phyloP scores from a whole-genome alignment of 2,329 filamentous ascomycete species.

The Aspergillus sp. region DNA sequence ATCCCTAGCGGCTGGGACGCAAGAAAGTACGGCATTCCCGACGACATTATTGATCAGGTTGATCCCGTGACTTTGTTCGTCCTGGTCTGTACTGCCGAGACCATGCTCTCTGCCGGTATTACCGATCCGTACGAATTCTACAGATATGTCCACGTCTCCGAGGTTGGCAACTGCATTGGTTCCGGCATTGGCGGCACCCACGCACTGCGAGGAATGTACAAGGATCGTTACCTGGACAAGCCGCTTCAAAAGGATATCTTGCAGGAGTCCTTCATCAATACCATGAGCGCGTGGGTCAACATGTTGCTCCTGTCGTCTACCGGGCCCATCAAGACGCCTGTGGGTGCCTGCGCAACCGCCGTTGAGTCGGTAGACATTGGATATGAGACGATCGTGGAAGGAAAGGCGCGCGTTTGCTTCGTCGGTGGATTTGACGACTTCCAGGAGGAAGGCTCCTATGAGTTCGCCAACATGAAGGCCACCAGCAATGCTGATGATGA shows the following conservation, averaged over 20 bases:
- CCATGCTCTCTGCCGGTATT: conserved; percentile 84
- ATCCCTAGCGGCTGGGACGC: conserved; percentile 96
- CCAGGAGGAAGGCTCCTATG: conserved; percentile 96
- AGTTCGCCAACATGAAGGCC: conserved; percentile 99
- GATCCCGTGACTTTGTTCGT: conserved; percentile 94
- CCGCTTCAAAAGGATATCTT: conserved; percentile 97
- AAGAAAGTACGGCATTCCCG: conserved; percentile 89
- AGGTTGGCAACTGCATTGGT: conserved; percentile 96
- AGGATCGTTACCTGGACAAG: conserved; percentile 92
- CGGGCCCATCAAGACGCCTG: conserved; percentile 95
- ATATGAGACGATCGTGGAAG: conserved; percentile 96
- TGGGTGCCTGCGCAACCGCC: conserved; percentile 92
- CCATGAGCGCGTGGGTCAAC: conserved; percentile 99
- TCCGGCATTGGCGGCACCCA: conserved; percentile 95
- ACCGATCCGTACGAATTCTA: conserved; percentile 99
- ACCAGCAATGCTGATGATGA: conserved; percentile 97
- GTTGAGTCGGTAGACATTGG: conserved; percentile 97
- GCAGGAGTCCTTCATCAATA: conserved; percentile 99
- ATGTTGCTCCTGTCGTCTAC: conserved; percentile 97
- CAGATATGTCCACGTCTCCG: conserved; percentile 96
- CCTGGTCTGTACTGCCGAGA: conserved; percentile 85
- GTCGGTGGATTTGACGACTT: conserved; percentile 99
- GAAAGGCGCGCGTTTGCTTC: conserved; percentile 93
- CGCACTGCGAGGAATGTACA: conserved; percentile 95
- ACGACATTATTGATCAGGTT: conserved; percentile 95